Base-by-base conservation (phyloP, 1,284 basidiomycete species). In the Hypsizygus ulmarius region DNA sequence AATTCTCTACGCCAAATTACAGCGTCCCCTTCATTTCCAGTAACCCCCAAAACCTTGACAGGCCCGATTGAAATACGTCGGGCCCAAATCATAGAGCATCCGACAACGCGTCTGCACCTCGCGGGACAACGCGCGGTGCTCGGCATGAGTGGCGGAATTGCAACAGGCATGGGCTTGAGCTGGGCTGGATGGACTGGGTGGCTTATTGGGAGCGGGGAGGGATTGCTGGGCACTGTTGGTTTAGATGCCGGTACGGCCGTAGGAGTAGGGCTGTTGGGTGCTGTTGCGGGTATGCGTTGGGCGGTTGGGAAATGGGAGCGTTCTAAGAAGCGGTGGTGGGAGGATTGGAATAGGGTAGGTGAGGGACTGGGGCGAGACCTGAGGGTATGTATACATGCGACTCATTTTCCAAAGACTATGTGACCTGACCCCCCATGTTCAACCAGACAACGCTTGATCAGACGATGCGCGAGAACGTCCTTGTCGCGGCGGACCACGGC, bases 321-420 rank as follows among this genome's bases (percentile, higher is more conserved):
- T 53, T 83, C 83, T 2, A 87, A 90, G 64, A 71, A 62, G 45
- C 69, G 66, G 41, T 94, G 90, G 84, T 81, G 81, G 81, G 74
- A 74, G 44, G 87, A 92, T 63, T 90, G 84, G 75, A 62, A 64
- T 27, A 72, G 92, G 36, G 76, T 92, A 3, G 79, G 79, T 3
- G 73, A 80, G 43, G 87, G 90, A 7, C 67, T 91, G 42, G 77
- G 80, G 53, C 75, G 86, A 40, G 91, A 94, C 69, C 64, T 93
- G 12, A 72, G 77, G 69, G 89, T 87, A 58, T 40, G 75, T 65
- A 5, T 30, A 29, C 11, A 35, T 38, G 35, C 10, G 7, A n/a
- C 43, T 30, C 36, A 6, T 35, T 5, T 33, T 25, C 21, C 21
- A 8, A n/a, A n/a, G 15, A 25, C 19, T 25, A 16, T 33, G 21